A percentile compares a stretch with the other conserved stretches of the same genome.
Evolutionary conservation across 768 basidiomycete genomes (phyloP).

Genomic region (Tulasnella sp.): DNA sequence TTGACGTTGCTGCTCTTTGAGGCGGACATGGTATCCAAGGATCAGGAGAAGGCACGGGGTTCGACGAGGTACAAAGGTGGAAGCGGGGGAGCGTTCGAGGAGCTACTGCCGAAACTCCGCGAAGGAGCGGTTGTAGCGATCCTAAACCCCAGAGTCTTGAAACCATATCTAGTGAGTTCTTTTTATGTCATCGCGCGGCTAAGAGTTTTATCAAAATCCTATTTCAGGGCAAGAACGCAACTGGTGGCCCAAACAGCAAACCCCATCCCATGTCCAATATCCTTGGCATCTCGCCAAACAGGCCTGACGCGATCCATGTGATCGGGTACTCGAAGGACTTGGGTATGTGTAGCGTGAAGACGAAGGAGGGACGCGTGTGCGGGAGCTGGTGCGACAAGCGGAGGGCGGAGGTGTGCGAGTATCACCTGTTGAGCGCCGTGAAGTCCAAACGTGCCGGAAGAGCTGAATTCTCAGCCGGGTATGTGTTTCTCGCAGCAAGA

Average conservation of each 20-base stretch:
- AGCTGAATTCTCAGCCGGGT: constrained; percentile 82
- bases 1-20: constrained; percentile 82
- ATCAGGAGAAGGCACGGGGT: constrained; percentile 43
- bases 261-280: constrained; percentile 75
- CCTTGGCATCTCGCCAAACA: constrained; percentile 78
- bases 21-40: constrained; percentile 48
- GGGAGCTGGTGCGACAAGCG: constrained; percentile 88
- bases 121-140: constrained; percentile 87
- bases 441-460: constrained; percentile 60
- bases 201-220: constrained; percentile 26
- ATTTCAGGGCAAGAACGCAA: not conserved
- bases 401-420: constrained; percentile 76
- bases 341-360: constrained; percentile 67
- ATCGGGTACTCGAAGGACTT: constrained; percentile 82
- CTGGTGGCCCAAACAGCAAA: constrained; percentile 25
- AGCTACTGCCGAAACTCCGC: constrained; percentile 59
- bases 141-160: constrained; percentile 76
- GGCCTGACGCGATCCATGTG: constrained; percentile 64
- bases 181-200: constrained; percentile 20
- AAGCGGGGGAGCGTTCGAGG: constrained; percentile 85
- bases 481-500: constrained; percentile 25
- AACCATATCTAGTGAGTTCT: constrained; percentile 63
- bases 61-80: constrained; percentile 69
- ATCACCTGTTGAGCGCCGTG: constrained; percentile 75
- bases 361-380: constrained; percentile 71